Base-by-base conservation (phyloP, 495 filamentous ascomycete species). In the Penicillium canariense region DNA sequence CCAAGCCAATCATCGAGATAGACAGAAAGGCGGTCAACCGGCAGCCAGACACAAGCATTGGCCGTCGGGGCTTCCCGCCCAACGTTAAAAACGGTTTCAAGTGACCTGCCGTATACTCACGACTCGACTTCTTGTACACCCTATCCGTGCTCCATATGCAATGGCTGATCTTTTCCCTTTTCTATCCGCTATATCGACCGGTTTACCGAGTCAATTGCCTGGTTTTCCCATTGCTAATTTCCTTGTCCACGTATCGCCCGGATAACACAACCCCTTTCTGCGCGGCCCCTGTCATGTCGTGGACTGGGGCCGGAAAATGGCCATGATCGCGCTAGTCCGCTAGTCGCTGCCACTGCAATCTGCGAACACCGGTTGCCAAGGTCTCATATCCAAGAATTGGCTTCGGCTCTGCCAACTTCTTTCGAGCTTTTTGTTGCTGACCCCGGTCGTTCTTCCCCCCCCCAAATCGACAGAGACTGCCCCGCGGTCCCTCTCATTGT, bases 371-470 rank as follows among this genome's bases (percentile, higher is more conserved):
- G 51, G 51, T 56, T 59, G 46, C 56, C 55, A 57, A 53, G 55
- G 36, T 54, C 35, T 40, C 45, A 50, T 43, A 51, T 51, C 50
- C 48, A 60, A 53, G 56, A 60, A 63, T 58, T 20, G 27, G 51
- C 9, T 26, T 12, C 15, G 31, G 17, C 12, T 32, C 28, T 46
- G n/a, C 18, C 30, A 22, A n/a, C 17, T 42, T 30, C 10, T 26
- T 31, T 54, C 14, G 39, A 32, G 9, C 5, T 50, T 31, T 12
- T 10, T 31, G 28, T 47, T 43, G 28, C 15, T 45, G n/a, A n/a
- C n/a, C 15, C 4, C 15, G 22, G 15, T 42, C 28, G 3, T 22
- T 25, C 38, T 25, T 22, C 11, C 14, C 18, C 20, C 38, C 17
- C 38, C 20, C 26, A 4, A 45, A 38, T 50, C 32, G 15, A 20